These are phyloP conservation scores for Aspergillus piperis DNA, from an alignment of 2,329 filamentous ascomycete genomes.

Conservation along the genomic window DNA sequence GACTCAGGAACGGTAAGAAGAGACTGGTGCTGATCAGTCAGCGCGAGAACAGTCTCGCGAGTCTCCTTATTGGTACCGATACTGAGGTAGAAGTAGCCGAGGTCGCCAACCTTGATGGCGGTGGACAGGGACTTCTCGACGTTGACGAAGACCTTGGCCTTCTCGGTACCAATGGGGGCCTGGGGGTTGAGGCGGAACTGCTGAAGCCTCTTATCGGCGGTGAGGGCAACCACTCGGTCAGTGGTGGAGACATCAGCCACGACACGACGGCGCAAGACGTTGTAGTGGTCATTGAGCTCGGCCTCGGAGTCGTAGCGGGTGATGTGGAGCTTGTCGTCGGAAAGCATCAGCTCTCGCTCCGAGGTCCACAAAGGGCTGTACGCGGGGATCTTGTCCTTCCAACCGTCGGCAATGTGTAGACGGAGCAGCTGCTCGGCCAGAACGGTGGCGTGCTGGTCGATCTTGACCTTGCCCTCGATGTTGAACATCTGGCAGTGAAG, in stretches of 20 bases:
- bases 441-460: background rate
- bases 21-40: background rate
- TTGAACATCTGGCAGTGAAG: conserved; percentile 8
- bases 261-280: background rate
- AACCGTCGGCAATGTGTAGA: background rate
- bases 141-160: background rate
- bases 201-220: background rate
- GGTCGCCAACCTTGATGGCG: background rate
- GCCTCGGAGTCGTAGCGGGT: background rate
- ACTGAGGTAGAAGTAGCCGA: background rate
- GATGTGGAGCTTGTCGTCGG: background rate
- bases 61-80: background rate
- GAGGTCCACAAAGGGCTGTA: background rate
- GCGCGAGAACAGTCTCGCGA: background rate
- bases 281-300: background rate
- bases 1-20: background rate
- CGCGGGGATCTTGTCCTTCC: background rate
- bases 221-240: background rate
- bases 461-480: background rate
- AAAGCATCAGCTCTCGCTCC: background rate
- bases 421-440: background rate
- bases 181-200: background rate
- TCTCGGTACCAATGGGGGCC: background rate
- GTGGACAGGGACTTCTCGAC: background rate
- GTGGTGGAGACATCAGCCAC: background rate